These are phyloP conservation scores for Aechmea fasciata DNA, from an alignment of 176 grass and related monocot species.

Conservation along the genomic window DNA sequence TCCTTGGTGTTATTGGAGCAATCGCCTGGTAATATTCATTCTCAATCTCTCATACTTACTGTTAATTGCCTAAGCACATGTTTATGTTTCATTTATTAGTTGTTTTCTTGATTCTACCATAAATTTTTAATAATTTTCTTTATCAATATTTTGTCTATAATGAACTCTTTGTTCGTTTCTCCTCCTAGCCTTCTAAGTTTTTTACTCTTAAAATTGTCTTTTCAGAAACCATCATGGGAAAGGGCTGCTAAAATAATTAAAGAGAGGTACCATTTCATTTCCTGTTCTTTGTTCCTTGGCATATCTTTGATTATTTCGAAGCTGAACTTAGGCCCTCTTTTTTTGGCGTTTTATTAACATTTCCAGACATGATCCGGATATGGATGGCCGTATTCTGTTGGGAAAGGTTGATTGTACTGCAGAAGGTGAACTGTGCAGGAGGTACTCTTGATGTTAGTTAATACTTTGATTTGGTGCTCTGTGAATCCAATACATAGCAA, in stretches of 20 bases:
- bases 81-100: neutral
- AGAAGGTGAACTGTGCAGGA: slow-evolving; percentile 68
- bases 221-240: slow-evolving; percentile 98
- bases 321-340: too few species aligned
- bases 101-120: too few species aligned
- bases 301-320: too few species aligned
- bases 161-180: too few species aligned
- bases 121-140: too few species aligned
- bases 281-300: neutral
- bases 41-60: neutral
- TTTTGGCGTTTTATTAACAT: neutral
- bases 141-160: too few species aligned
- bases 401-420: slow-evolving; percentile 83
- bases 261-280: slow-evolving; percentile 52
- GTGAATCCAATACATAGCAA: neutral
- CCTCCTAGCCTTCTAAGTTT: slow-evolving; percentile 6
- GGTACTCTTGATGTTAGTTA: slow-evolving; percentile 31
- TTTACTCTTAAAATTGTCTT: slow-evolving; percentile 14
- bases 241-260: slow-evolving; percentile 81
- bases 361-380: slow-evolving; percentile 90
- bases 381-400: slow-evolving; percentile 82
- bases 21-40: slow-evolving; percentile 51
- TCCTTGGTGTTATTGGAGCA: slow-evolving; percentile 99
- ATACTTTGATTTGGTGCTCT: neutral
- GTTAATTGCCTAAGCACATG: too few species aligned